Percentiles rank a stretch among this genome's conserved stretches.
These are phyloP conservation scores for Protomyces gravidus DNA, from an alignment of 1,139 yeast species.

Conservation along the genomic window DNA sequence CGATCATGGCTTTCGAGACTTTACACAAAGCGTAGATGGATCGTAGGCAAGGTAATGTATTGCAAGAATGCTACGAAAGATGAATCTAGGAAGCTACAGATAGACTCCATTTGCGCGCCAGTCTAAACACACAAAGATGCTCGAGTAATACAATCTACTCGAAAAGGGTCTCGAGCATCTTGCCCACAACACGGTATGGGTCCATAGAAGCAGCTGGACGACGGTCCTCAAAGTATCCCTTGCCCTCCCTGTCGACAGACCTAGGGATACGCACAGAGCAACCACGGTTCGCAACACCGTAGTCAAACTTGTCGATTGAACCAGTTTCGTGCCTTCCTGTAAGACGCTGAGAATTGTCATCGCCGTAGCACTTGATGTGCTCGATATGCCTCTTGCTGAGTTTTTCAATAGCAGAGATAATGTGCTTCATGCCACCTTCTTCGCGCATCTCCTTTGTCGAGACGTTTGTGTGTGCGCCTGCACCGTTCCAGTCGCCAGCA, in stretches of 20 bases:
- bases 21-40: not conserved
- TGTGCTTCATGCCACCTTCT: slow-evolving; percentile 93
- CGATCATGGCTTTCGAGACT: not conserved
- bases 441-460: slow-evolving; percentile 86
- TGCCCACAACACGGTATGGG: slow-evolving; percentile 54
- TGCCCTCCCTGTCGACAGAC: slow-evolving; percentile 96
- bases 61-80: not conserved
- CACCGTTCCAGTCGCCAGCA: slow-evolving; percentile 99
- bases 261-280: slow-evolving; percentile 98
- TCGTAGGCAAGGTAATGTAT: not conserved
- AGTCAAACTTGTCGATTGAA: slow-evolving; percentile 78
- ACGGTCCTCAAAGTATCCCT: slow-evolving; percentile 98
- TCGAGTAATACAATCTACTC: no score
- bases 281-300: slow-evolving; percentile 99
- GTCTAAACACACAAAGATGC: no score
- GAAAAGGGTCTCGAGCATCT: slow-evolving; percentile 93
- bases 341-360: slow-evolving; percentile 89
- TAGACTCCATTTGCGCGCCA: no score
- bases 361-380: slow-evolving; percentile 91
- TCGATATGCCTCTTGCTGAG: slow-evolving; percentile 94
- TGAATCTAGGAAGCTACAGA: no score
- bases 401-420: slow-evolving; percentile 88
- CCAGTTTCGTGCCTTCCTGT: slow-evolving; percentile 99
- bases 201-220: slow-evolving; percentile 92
- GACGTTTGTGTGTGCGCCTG: slow-evolving; percentile 99